Evolutionary conservation across 2,329 filamentous ascomycete genomes (phyloP).

Genomic region (Fusarium virguliforme): DNA sequence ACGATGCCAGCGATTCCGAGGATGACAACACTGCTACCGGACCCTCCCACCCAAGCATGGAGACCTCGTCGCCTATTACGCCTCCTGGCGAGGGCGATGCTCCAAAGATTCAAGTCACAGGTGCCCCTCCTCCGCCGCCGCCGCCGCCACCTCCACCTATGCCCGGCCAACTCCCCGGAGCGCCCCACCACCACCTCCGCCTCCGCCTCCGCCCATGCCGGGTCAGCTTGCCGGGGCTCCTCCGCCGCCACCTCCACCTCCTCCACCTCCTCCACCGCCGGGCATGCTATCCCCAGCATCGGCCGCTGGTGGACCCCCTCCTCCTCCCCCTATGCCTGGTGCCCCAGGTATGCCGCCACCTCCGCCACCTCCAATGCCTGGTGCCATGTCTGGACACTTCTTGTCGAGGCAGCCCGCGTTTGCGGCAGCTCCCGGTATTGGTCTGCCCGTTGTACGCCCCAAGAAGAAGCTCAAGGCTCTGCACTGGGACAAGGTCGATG

Average conservation of each 20-base stretch:
- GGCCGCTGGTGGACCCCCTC: slow-evolving; percentile 14
- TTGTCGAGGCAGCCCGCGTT: slow-evolving; percentile 75
- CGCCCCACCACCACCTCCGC: slow-evolving; percentile 45
- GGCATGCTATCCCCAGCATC: not conserved
- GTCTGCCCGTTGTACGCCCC: slow-evolving; percentile 85
- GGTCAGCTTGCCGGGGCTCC: slow-evolving; percentile 22
- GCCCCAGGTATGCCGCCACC: slow-evolving; percentile 63
- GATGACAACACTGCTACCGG: slow-evolving; percentile 80
- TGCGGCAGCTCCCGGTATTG: slow-evolving; percentile 70
- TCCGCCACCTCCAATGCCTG: slow-evolving; percentile 77
- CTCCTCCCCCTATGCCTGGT: slow-evolving; percentile 56
- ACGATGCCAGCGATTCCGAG: slow-evolving; percentile 82
- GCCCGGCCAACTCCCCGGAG: slow-evolving; percentile 62
- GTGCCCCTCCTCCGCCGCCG: slow-evolving; percentile 62
- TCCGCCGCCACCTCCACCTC: slow-evolving; percentile 57
- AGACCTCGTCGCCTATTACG: slow-evolving; percentile 78
- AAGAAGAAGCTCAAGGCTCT: slow-evolving; percentile 99
- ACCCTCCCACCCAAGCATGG: slow-evolving; percentile 81
- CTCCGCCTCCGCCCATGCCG: slow-evolving; percentile 17
- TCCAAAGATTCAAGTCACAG: slow-evolving; percentile 73
- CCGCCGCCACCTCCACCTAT: slow-evolving; percentile 64
- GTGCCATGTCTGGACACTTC: slow-evolving; percentile 82
- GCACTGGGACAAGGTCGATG: slow-evolving; percentile 99
- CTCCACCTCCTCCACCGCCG: slow-evolving; percentile 42
- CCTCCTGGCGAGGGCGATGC: slow-evolving; percentile 75